Evolutionary conservation across 768 basidiomycete species (phyloP), one percentile per base, ranked within the genome.

Genomic region (Leucosporidium yakuticum): DNA sequence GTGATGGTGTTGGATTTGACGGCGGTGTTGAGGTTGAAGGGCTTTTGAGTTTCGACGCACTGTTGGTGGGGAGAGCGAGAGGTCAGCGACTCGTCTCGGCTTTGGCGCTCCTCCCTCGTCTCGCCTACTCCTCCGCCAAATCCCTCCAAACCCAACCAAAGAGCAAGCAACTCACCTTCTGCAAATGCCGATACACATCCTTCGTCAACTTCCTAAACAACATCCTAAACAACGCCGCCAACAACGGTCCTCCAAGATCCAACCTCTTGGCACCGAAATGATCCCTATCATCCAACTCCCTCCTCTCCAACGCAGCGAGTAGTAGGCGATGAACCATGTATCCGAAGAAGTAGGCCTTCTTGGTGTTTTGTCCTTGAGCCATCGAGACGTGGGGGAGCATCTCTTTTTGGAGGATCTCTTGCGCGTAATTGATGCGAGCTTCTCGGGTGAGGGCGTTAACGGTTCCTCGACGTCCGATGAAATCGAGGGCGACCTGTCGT

Each of bases 301-400:
- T 84, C 55, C 96, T 84, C 77, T 97, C 94, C 74, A 99, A 79
- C 19, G 93, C 93, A 29, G 96, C 96, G 25, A 96, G 85, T 0
- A 97, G 81, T 32, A 99, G 83, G 69, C 96, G 88, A 80, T 98
- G 95, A 39, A 97, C 91, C 95, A 99, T 99, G 80, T 98, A 98
- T 15, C 96, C 96, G 71, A 98, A 92, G 84, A 98, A 99, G 80
- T 93, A 98, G 2, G 96, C 96, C 79, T 99, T 99, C 82, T 96
- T 96, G 31, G 90, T 92, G 79, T 95, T 91, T 9, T 91, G 92
- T 7, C 93, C 93, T 78, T 95, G 92, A 1, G 87, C 85, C 87
- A 93, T 94, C 4, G 94, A 93, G 29, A 99, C 88, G 76, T 98
- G 96, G 0, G 96, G 96, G 55, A 99, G 78, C 89, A 98, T 94